These are phyloP conservation scores for Rhodotorula mucilaginosa DNA, from an alignment of 1,284 basidiomycete species.

Conservation along the genomic window DNA sequence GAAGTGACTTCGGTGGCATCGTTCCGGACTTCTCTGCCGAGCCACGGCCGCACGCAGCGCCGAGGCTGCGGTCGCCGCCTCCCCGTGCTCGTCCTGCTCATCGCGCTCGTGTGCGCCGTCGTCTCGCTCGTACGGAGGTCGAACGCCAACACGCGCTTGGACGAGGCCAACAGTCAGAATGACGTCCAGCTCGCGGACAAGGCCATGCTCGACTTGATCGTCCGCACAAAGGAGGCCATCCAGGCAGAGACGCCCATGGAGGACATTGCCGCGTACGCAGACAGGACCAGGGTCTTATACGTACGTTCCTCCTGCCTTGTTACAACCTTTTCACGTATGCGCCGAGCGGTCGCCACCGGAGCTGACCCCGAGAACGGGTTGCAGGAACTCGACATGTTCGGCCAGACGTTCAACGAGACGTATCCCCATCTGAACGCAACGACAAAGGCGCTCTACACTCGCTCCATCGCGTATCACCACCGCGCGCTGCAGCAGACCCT, in stretches of 20 bases:
- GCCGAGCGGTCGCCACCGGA: neutral
- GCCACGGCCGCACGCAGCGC: neutral
- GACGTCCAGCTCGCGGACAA: slow-evolving; percentile 20
- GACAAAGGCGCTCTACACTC: slow-evolving; percentile 25
- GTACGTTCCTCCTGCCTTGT: neutral
- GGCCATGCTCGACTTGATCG: slow-evolving; percentile 60
- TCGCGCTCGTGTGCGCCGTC: slow-evolving; percentile 12
- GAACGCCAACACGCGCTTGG: neutral
- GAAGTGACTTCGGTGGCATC: slow-evolving; percentile 10
- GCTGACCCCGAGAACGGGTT: neutral
- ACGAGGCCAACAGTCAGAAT: neutral
- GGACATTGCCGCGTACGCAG: slow-evolving; percentile 20
- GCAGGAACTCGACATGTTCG: slow-evolving; percentile 33
- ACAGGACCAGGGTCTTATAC: slow-evolving; percentile 21
- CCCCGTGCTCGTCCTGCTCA: slow-evolving; percentile 10
- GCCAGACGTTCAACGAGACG: slow-evolving; percentile 12
- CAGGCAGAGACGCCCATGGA: slow-evolving; percentile 55
- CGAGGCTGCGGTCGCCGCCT: slow-evolving; percentile 3
- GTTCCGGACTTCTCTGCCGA: slow-evolving; percentile 7
- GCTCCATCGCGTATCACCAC: slow-evolving; percentile 27
- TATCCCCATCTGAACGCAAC: slow-evolving; percentile 23
- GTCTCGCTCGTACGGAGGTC: slow-evolving; percentile 6
- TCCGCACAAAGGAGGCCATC: slow-evolving; percentile 67
- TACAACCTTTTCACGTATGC: neutral
- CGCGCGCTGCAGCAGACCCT: slow-evolving; percentile 28